A percentile compares a stretch with the other conserved stretches of the same genome.
Conservation (phyloP, 2,329 filamentous ascomycete species). For the Arthrobotrys musiformis region DNA sequence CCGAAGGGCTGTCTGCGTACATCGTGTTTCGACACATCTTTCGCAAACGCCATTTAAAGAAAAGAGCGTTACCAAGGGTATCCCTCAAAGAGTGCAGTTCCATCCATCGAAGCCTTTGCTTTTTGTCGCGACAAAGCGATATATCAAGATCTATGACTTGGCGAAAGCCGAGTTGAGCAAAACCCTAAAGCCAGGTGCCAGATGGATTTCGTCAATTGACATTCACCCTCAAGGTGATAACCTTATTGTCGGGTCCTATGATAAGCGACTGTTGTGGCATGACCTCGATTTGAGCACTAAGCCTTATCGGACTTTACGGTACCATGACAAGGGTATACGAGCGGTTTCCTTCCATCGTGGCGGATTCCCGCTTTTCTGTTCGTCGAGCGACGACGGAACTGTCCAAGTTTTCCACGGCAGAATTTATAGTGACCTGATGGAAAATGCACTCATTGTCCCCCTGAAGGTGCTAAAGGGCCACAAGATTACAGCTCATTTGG, state of each 20-base stretch:
- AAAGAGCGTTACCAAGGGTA: slow-evolving; percentile 66
- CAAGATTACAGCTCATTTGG: slow-evolving; percentile 83
- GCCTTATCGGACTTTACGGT: slow-evolving; percentile 95
- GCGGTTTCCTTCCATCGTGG: slow-evolving; percentile 86
- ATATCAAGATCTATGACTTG: slow-evolving; percentile 92
- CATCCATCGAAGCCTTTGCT: slow-evolving; percentile 92
- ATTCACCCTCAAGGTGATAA: slow-evolving; percentile 95
- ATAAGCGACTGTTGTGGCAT: slow-evolving; percentile 93
- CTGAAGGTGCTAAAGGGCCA: slow-evolving; percentile 94
- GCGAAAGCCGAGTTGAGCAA: slow-evolving; percentile 91
- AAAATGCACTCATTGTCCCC: slow-evolving; percentile 95
- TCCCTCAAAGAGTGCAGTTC: slow-evolving; percentile 75
- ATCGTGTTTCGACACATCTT: slow-evolving; percentile 92
- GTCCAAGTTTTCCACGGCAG: slow-evolving; percentile 97
- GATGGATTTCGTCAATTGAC: slow-evolving; percentile 94
- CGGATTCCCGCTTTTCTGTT: slow-evolving; percentile 86
- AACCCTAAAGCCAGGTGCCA: slow-evolving; percentile 89
- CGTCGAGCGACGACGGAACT: slow-evolving; percentile 92
- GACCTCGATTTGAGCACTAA: slow-evolving; percentile 89
- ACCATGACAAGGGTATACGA: slow-evolving; percentile 91
- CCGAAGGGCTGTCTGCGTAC: slow-evolving; percentile 81
- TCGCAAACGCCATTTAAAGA: slow-evolving; percentile 86
- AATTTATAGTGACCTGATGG: slow-evolving; percentile 92
- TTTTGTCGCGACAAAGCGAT: slow-evolving; percentile 94
- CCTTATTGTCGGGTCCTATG: slow-evolving; percentile 91